Conservation (phyloP, 108 stramenopile genomes). For the Nitzschia sp. region DNA sequence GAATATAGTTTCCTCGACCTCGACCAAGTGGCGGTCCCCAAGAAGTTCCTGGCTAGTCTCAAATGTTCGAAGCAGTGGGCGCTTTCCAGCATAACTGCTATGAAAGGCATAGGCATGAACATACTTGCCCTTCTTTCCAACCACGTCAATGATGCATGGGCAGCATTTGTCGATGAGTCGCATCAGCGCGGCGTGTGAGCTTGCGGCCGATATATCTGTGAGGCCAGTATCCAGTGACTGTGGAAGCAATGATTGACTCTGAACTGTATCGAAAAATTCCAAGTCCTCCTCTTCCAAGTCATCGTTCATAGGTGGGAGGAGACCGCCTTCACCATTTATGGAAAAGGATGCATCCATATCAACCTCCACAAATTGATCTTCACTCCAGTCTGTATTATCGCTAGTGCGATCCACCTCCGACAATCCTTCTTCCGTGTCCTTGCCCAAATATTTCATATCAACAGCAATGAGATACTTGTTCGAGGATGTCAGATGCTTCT, state of each 20-base stretch:
- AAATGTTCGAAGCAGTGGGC: slow-evolving; percentile 13
- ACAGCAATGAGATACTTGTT: slow-evolving; percentile 14
- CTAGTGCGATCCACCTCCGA: neutral
- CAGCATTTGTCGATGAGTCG: slow-evolving; percentile 31
- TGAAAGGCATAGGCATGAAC: slow-evolving; percentile 34
- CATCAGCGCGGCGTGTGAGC: slow-evolving; percentile 11
- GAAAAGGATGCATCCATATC: neutral
- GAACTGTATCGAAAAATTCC: slow-evolving; percentile 13
- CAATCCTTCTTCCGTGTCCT: neutral
- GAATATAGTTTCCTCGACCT: slow-evolving; percentile 23
- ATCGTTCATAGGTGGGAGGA: neutral
- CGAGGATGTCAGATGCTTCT: neutral
- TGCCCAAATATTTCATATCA: slow-evolving; percentile 11
- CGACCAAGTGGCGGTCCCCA: slow-evolving; percentile 2
- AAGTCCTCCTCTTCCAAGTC: slow-evolving; percentile 5
- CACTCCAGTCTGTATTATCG: slow-evolving; percentile 15
- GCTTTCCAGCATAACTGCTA: neutral
- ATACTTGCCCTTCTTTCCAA: slow-evolving; percentile 36
- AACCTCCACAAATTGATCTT: slow-evolving; percentile 10
- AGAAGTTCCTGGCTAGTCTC: slow-evolving; percentile 8
- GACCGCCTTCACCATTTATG: neutral
- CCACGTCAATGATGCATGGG: slow-evolving; percentile 56
- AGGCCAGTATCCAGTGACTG: neutral
- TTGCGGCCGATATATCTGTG: neutral
- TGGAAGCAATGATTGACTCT: slow-evolving; percentile 4